Evolutionary conservation across 768 basidiomycete genomes (phyloP), one percentile per base, ranked within the genome.

Genomic region (Favolaschia claudopus): DNA sequence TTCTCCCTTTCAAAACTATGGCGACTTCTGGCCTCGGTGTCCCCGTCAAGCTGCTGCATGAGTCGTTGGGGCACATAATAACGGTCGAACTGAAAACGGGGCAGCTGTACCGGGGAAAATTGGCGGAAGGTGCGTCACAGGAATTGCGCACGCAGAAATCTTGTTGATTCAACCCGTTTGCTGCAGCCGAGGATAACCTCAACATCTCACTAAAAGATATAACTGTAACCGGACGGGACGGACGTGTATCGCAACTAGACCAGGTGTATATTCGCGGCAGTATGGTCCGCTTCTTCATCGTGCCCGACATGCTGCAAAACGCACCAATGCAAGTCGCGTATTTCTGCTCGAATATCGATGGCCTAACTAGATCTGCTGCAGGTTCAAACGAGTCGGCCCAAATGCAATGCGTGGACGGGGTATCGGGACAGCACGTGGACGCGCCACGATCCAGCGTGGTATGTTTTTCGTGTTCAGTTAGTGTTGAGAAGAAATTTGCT

Each of bases 71-170:
- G 20, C 97, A 99, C 70, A 81, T 98, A 53, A 91, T 99, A 64
- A 98, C 96, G 5, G 94, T 96, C n/a, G 97, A 99, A 75, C 85
- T 98, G 55, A 99, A 99, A 77, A 97, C 95, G 2, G 96, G 96
- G 10, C 96, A 98, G 72, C 85, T 97, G 48, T 99, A 99, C 77
- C 84, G 97, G 44, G 97, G 97, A 66, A 99, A 97, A 77, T 85
- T 99, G 36, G 93, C 94, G 15, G 97, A 99, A 82, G 97, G 97
- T 95, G 63, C 69, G 83, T 73, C 58, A 15, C 55, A 51, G n/a
- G n/a, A 51, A 42, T 25, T 28, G 54, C 55, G 49, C 19, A 53
- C 2, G 3, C 27, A 27, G 17, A 22, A 1, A 7, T 33, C 29
- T 33, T 28, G 25, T 55, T 56, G n/a, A 61, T 44, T 14, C 45